Conservation (phyloP, 345 rosid genomes). For the Litchi chinensis region DNA sequence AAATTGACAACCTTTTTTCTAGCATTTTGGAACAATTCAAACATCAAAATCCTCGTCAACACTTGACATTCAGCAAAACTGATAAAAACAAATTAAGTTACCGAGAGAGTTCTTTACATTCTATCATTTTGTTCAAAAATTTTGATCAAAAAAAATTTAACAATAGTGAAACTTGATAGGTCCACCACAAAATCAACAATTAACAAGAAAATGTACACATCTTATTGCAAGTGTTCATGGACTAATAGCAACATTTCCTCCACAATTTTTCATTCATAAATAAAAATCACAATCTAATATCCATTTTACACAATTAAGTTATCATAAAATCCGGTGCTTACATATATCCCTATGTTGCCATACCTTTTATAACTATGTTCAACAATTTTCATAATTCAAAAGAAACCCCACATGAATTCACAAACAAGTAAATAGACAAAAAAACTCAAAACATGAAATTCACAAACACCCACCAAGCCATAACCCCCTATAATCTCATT, state of each 20-base stretch:
- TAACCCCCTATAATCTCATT: not conserved
- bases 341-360: not conserved
- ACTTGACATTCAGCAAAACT: not conserved
- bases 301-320: not conserved
- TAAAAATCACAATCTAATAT: not conserved
- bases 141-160: not conserved
- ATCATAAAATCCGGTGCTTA: no score
- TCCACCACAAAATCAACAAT: not conserved
- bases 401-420: not conserved
- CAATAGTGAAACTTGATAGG: not conserved
- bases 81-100: not conserved
- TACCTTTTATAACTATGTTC: not conserved
- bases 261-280: slow-evolving; percentile 6
- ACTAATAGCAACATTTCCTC: not conserved
- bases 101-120: not conserved
- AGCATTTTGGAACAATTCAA: not conserved
- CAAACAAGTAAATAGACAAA: not conserved
- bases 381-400: not conserved
- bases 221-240: not conserved
- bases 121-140: not conserved
- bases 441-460: not conserved
- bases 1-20: not conserved
- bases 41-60: not conserved
- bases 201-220: not conserved
- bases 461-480: not conserved